Evolutionary conservation across 169 alveolate genomes (phyloP).

Genomic region (Plasmodium inui): DNA sequence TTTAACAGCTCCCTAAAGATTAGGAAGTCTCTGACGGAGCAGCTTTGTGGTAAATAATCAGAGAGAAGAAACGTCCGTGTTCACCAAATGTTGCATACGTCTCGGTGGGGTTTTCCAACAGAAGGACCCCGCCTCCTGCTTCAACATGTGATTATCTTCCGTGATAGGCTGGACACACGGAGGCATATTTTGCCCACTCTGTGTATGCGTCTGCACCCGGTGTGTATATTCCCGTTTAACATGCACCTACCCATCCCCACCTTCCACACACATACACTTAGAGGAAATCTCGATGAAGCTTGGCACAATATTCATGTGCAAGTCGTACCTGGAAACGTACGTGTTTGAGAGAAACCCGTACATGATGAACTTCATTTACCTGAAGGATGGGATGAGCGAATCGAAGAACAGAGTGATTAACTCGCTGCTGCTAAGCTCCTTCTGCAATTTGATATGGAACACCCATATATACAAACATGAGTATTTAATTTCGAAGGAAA

Average conservation of each 20-base stretch:
- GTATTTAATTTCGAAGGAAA: slow-evolving; percentile 73
- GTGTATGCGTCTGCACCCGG: background rate
- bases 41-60: slow-evolving; percentile 55
- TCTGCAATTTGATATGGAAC: slow-evolving; percentile 70
- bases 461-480: slow-evolving; percentile 70
- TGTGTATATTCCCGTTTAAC: background rate
- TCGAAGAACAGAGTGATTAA: slow-evolving; percentile 63
- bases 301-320: slow-evolving; percentile 64
- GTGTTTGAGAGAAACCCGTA: slow-evolving; percentile 69
- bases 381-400: slow-evolving; percentile 67
- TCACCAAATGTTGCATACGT: background rate
- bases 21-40: slow-evolving; percentile 71
- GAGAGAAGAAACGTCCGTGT: background rate
- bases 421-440: slow-evolving; percentile 64
- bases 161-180: background rate
- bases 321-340: slow-evolving; percentile 73
- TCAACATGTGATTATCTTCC: background rate
- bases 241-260: background rate
- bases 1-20: slow-evolving; percentile 66
- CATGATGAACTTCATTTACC: slow-evolving; percentile 60
- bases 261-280: background rate
- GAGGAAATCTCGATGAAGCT: slow-evolving; percentile 77
- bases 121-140: background rate
- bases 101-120: background rate
- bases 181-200: background rate